Conservation (phyloP, 371 early-diverging fungal species). For the Mortierella sp. region DNA sequence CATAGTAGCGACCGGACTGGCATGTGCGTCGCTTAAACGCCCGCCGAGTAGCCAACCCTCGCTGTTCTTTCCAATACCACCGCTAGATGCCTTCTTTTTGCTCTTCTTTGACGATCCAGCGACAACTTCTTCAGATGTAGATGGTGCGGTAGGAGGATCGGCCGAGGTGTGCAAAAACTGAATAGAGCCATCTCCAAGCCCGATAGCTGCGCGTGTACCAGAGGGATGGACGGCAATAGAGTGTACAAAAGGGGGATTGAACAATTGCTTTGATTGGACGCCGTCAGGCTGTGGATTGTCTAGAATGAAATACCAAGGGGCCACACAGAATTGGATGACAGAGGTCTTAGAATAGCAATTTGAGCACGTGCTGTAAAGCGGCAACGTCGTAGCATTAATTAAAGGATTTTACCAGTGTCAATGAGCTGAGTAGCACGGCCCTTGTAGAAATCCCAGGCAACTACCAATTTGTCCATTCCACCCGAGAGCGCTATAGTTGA, state of each 20-base stretch:
- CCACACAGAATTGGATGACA: neutral
- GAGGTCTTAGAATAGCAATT: neutral
- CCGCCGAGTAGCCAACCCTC: conserved; percentile 44
- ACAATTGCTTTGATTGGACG: conserved; percentile 41
- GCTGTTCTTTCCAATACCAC: conserved; percentile 19
- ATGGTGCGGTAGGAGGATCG: conserved; percentile 33
- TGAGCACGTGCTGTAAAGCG: neutral
- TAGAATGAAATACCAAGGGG: conserved; percentile 6
- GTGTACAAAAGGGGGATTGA: conserved; percentile 55
- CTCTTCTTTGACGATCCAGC: conserved; percentile 24
- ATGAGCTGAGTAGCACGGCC: conserved; percentile 37
- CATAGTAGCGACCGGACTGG: conserved; percentile 38
- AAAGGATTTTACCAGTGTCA: conserved; percentile 34
- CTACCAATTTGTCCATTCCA: conserved; percentile 47
- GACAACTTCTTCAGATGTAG: neutral
- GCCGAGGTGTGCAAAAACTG: conserved; percentile 40
- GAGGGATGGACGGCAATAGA: conserved; percentile 48
- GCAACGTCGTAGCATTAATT: neutral
- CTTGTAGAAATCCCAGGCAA: conserved; percentile 56
- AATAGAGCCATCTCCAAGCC: conserved; percentile 49
- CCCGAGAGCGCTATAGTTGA: conserved; percentile 38
- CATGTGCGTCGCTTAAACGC: conserved; percentile 34
- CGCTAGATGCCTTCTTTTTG: conserved; percentile 22
- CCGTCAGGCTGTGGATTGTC: conserved; percentile 26
- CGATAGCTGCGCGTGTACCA: conserved; percentile 46